Evolutionary conservation across 2,329 filamentous ascomycete genomes (phyloP), one percentile per base, ranked within the genome.

Genomic region (Arthrocladium fulminans): DNA sequence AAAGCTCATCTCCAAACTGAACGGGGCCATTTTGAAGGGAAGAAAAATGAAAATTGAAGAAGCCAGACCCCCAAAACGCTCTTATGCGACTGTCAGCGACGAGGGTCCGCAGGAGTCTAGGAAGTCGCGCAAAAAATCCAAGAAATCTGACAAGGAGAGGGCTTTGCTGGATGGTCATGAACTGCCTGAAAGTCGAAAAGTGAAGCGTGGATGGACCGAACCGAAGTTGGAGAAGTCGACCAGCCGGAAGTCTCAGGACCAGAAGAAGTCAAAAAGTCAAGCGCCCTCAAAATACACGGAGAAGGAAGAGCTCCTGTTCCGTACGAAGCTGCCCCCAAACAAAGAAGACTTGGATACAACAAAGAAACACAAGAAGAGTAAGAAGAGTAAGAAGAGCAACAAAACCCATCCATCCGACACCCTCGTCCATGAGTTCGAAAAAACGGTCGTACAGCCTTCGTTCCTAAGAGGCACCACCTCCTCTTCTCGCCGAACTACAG

Each of bases 141-240:
- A 71, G 57, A 81, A 50, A 71, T 73, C 53, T 55, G 64, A 59
- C 66, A 79, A 58, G 60, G 68, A 71, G 42, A 69, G 75, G 19
- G 71, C 73, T 29, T 69, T 81, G 20, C 39, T 57, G 22, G 2
- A 51, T 20, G 92, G 88, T 3, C 74, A 88, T 41, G 80, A 85
- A 60, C 70, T 98, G 32, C 77, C 81, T 4, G 73, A 80, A 15
- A 83, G 80, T 40, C 80, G 89, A 57, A 86, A 86, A 60, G 81
- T 96, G 52, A 94, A 92, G 72, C 76, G 89, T 52, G 89, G 88
- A 3, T 95, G 89, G 89, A 90, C 86, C 1, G 85, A 88, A 52
- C 74, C 82, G 1, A 70, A 73, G 19, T 70, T 55, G 43, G 32
- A 30, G 17, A 35, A 45, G 32, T 56, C 70, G 68, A 60, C 30